phyloP scores from a whole-genome alignment of 768 basidiomycete genomes.

The Chalciporus pseudorubinellus region DNA sequence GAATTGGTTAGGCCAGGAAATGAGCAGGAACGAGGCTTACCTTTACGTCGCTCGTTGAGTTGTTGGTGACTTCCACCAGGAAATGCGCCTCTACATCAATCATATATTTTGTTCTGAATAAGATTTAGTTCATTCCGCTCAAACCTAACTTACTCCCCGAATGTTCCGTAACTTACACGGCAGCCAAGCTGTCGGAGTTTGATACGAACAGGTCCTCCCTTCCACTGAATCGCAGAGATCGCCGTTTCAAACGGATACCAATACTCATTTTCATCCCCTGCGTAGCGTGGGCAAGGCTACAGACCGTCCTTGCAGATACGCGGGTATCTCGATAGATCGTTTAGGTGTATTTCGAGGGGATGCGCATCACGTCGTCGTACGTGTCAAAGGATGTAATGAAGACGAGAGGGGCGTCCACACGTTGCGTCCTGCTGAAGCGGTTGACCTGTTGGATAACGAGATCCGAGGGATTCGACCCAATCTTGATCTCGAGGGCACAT shows the following conservation, averaged over 20 bases:
- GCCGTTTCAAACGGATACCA: slow-evolving; percentile 98
- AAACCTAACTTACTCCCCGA: slow-evolving; percentile 1
- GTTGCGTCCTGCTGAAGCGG: slow-evolving; percentile 83
- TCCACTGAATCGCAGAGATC: slow-evolving; percentile 96
- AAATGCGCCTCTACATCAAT: slow-evolving; percentile 79
- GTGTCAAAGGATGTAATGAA: slow-evolving; percentile 99
- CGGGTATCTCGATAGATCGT: slow-evolving; percentile 93
- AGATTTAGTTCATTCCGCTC: slow-evolving; percentile 1
- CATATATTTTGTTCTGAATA: slow-evolving; percentile 77
- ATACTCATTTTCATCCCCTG: slow-evolving; percentile 79
- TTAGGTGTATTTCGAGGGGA: slow-evolving; percentile 97
- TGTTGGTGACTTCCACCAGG: slow-evolving; percentile 95
- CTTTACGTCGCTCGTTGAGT: slow-evolving; percentile 85
- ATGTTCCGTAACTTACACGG: slow-evolving; percentile 54
- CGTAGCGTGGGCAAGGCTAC: slow-evolving; percentile 76
- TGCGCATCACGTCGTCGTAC: slow-evolving; percentile 90
- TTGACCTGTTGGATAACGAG: slow-evolving; percentile 93
- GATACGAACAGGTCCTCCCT: slow-evolving; percentile 98
- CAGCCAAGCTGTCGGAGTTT: slow-evolving; percentile 96
- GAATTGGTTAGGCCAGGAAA: not conserved
- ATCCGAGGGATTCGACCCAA: slow-evolving; percentile 97
- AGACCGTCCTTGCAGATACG: slow-evolving; percentile 88
- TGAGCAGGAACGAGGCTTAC: slow-evolving; percentile 19
- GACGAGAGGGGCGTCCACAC: slow-evolving; percentile 92
- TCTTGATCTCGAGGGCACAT: slow-evolving; percentile 92